phyloP scores from a whole-genome alignment of 2,329 filamentous ascomycete genomes.

The Arthrinium puccinioides region DNA sequence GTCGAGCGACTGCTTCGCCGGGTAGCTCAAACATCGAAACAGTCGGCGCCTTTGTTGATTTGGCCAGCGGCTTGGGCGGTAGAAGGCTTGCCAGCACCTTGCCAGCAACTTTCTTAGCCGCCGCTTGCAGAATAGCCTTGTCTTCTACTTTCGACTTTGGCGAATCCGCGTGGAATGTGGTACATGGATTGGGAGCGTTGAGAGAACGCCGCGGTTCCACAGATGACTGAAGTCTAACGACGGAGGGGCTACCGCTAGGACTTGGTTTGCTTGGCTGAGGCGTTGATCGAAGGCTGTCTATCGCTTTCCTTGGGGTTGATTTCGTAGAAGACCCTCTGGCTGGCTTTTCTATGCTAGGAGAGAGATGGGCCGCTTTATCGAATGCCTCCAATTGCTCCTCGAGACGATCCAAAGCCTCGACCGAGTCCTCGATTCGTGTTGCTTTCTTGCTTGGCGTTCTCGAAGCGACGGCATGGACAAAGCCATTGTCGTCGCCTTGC shows the following conservation, averaged over 20 bases:
- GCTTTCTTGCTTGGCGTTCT: constrained; percentile 23
- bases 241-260: constrained; percentile 2
- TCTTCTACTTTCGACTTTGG: constrained; percentile 16
- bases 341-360: constrained; percentile 15
- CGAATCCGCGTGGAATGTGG: constrained; percentile 28
- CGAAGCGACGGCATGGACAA: constrained; percentile 27
- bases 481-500: constrained; percentile 23
- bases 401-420: constrained; percentile 54
- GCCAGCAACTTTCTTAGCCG: constrained; percentile 18
- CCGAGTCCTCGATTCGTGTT: constrained; percentile 53
- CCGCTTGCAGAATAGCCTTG: constrained; percentile 13
- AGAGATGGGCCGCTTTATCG: constrained; percentile 19
- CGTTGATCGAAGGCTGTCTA: too few relatives aligned
- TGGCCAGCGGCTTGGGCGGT: constrained; percentile 38
- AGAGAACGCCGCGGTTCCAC: constrained; percentile 22
- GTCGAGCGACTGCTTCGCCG: constrained; percentile 52
- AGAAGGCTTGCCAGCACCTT: constrained; percentile 33
- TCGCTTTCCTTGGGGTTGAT: constrained; percentile 14
- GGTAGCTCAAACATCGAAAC: constrained; percentile 54
- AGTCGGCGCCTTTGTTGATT: constrained; percentile 47
- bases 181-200: constrained; percentile 34
- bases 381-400: constrained; percentile 56
- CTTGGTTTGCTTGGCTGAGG: background rate
- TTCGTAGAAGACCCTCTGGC: constrained; percentile 7
- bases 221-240: constrained; percentile 6